Evolutionary conservation across 2,329 filamentous ascomycete species (phyloP).

Genomic region (Botrytis sinoallii): DNA sequence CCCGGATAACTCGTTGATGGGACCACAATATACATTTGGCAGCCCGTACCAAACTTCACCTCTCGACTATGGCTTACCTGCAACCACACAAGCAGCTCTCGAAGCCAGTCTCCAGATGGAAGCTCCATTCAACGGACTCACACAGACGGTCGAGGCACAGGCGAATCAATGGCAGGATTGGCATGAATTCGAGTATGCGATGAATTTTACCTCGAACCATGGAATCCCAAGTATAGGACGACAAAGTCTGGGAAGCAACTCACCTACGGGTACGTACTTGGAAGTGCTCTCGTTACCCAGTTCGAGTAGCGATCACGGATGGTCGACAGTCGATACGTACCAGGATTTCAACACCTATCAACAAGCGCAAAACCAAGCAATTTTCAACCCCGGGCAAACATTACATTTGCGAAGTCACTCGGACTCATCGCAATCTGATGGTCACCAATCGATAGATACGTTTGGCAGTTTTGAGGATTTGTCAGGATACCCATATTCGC

Average conservation of each 20-base stretch:
- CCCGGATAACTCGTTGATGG: slow-evolving; percentile 37
- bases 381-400: slow-evolving; percentile 90
- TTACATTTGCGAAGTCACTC: slow-evolving; percentile 84
- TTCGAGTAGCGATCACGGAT: slow-evolving; percentile 82
- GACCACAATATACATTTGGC: slow-evolving; percentile 36
- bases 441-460: slow-evolving; percentile 52
- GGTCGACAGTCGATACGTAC: slow-evolving; percentile 76
- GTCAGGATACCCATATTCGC: slow-evolving; percentile 59
- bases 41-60: slow-evolving; percentile 36
- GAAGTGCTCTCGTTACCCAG: slow-evolving; percentile 80
- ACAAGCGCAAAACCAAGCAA: slow-evolving; percentile 56
- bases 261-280: slow-evolving; percentile 75
- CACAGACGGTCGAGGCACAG: slow-evolving; percentile 56
- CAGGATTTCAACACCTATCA: slow-evolving; percentile 67
- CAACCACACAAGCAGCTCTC: slow-evolving; percentile 60
- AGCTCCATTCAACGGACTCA: slow-evolving; percentile 57
- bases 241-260: slow-evolving; percentile 57
- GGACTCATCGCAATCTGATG: slow-evolving; percentile 76
- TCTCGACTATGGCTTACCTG: slow-evolving; percentile 33
- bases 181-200: slow-evolving; percentile 74
- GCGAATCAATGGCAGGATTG: slow-evolving; percentile 67
- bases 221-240: slow-evolving; percentile 47
- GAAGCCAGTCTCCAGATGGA: slow-evolving; percentile 60
- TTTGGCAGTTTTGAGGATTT: slow-evolving; percentile 82
- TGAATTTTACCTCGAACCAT: slow-evolving; percentile 49